A percentile compares a stretch with the other conserved stretches of the same genome.
Evolutionary conservation across 2,329 filamentous ascomycete genomes (phyloP).

Genomic region (Mariannaea elegans): DNA sequence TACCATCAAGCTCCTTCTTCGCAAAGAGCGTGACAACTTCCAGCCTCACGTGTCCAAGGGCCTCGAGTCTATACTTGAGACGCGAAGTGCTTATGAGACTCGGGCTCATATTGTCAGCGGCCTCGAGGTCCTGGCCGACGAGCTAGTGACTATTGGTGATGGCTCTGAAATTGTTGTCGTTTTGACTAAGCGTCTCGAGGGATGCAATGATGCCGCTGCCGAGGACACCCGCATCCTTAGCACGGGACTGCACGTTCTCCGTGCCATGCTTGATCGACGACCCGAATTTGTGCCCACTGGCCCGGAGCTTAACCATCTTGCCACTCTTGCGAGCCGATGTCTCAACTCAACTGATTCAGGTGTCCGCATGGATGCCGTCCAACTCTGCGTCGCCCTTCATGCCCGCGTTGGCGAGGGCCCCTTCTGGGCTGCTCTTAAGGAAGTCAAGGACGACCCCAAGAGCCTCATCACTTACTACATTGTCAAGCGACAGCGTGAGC

Average conservation of each 20-base stretch:
- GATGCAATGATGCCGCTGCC: slow-evolving; percentile 50
- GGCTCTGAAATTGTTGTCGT: slow-evolving; percentile 67
- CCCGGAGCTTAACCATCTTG: slow-evolving; percentile 60
- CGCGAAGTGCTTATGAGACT: slow-evolving; percentile 72
- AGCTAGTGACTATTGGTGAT: slow-evolving; percentile 73
- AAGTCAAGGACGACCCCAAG: slow-evolving; percentile 75
- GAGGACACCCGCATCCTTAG: slow-evolving; percentile 63
- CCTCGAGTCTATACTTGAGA: slow-evolving; percentile 72
- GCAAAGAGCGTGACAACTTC: slow-evolving; percentile 72
- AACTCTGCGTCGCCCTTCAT: slow-evolving; percentile 79
- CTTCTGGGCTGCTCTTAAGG: slow-evolving; percentile 75
- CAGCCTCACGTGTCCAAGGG: slow-evolving; percentile 73
- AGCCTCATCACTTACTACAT: slow-evolving; percentile 85
- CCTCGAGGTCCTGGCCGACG: slow-evolving; percentile 76
- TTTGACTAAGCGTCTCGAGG: slow-evolving; percentile 58
- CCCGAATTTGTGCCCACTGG: slow-evolving; percentile 59
- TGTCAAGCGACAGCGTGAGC: slow-evolving; percentile 72
- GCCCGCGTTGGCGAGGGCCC: slow-evolving; percentile 63
- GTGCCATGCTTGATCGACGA: slow-evolving; percentile 63
- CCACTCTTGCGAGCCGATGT: slow-evolving; percentile 62
- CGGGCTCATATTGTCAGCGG: slow-evolving; percentile 77
- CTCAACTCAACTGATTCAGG: slow-evolving; percentile 69
- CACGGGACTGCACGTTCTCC: slow-evolving; percentile 72
- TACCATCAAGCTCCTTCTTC: slow-evolving; percentile 77
- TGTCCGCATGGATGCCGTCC: slow-evolving; percentile 78